Evolutionary conservation across 106 monocot species (phyloP).

Genomic region (Posidonia australis): DNA sequence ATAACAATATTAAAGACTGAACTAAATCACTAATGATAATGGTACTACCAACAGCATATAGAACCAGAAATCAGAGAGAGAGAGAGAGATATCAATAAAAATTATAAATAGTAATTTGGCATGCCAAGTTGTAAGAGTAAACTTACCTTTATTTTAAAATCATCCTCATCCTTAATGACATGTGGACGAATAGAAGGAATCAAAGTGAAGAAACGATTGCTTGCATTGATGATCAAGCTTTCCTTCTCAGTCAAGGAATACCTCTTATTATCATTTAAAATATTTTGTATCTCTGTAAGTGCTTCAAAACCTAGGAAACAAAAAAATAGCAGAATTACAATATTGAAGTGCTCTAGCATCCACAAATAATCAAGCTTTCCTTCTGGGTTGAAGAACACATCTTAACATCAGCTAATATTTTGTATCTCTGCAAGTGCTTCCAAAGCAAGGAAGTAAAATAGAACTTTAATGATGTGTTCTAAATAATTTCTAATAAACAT

Average conservation of each 20-base stretch:
- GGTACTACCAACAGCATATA: too few species aligned
- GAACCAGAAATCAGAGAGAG: too few species aligned
- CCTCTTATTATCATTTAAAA: slow-evolving; percentile 36
- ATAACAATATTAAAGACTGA: too few species aligned
- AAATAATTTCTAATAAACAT: too few species aligned
- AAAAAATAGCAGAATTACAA: not conserved
- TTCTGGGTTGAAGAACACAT: slow-evolving; percentile 32
- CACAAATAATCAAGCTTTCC: not conserved
- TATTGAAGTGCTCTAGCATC: not conserved
- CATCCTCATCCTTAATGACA: slow-evolving; percentile 69
- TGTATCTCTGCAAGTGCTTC: slow-evolving; percentile 91
- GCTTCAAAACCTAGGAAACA: slow-evolving; percentile 85
- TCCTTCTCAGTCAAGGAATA: slow-evolving; percentile 42
- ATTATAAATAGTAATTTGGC: too few species aligned
- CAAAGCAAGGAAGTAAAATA: slow-evolving; percentile 53
- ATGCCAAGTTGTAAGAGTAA: too few species aligned
- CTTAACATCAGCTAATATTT: slow-evolving; percentile 50
- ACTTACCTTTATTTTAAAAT: slow-evolving; percentile 55
- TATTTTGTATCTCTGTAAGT: slow-evolving; percentile 88
- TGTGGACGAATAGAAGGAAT: slow-evolving; percentile 97
- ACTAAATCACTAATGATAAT: too few species aligned
- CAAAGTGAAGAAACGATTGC: slow-evolving; percentile 97
- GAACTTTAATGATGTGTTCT: too few species aligned
- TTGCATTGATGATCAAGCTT: slow-evolving; percentile 84
- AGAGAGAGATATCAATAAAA: too few species aligned